A percentile compares a stretch with the other conserved stretches of the same genome.
These are phyloP conservation scores for Dothideomycetidae sp. DNA, from an alignment of 2,329 filamentous ascomycete species.

Conservation along the genomic window DNA sequence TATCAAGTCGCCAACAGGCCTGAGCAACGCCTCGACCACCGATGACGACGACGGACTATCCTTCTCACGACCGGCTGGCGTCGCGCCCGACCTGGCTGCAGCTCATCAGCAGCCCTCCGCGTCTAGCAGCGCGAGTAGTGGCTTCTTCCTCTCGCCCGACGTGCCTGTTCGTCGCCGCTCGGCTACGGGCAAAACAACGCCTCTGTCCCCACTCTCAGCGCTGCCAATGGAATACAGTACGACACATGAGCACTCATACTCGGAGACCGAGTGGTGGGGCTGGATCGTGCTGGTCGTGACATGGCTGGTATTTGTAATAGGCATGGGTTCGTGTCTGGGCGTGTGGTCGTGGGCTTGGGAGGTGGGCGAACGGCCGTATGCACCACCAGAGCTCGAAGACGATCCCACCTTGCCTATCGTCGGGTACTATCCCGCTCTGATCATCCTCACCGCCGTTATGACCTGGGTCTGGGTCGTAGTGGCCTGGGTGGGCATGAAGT, in stretches of 20 bases:
- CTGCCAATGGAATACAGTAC: conserved; percentile 14
- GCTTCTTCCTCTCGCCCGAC: conserved; percentile 19
- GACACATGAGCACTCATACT: conserved; percentile 68
- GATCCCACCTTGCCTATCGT: conserved; percentile 90
- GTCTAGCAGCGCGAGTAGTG: conserved; percentile 14
- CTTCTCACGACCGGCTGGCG: conserved; percentile 32
- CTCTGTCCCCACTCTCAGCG: conserved; percentile 12
- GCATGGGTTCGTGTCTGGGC: conserved; percentile 89
- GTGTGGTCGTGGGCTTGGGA: conserved; percentile 99
- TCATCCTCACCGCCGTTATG: conserved; percentile 89
- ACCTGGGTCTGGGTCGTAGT: conserved; percentile 98
- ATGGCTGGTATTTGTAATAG: conserved; percentile 90
- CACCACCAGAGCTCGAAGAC: conserved; percentile 86
- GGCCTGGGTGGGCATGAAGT: conserved; percentile 99
- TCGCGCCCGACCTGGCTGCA: conserved; percentile 8
- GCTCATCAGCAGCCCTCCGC: conserved; percentile 13
- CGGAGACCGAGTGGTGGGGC: conserved; percentile 94
- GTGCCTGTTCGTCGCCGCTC: conserved; percentile 12
- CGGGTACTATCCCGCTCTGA: conserved; percentile 88
- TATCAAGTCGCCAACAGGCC: conserved; percentile 31
- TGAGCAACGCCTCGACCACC: conserved; percentile 55
- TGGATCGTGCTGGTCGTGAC: conserved; percentile 85
- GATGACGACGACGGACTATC: conserved; percentile 70
- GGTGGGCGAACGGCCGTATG: conserved; percentile 88
- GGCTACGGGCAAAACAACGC: conserved; percentile 9